Percentiles rank a stretch among this genome's conserved stretches.
Evolutionary conservation across 192 early-diverging fungal genomes (phyloP).

Genomic region (Coemansia sp.): DNA sequence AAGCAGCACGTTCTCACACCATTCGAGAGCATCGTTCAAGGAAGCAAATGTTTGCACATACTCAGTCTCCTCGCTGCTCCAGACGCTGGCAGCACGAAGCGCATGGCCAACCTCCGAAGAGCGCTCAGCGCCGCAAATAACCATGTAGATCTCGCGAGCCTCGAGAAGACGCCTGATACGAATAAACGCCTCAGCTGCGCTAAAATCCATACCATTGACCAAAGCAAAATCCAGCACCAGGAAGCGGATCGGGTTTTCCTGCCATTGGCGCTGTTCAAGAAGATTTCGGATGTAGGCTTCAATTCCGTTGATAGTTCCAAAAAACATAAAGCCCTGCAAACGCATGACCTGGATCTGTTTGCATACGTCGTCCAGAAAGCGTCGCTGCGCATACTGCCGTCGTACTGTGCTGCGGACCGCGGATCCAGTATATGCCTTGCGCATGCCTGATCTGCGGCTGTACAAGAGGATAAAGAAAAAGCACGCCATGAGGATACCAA

Average conservation of each 20-base stretch:
- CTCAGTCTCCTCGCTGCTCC: slow-evolving; percentile 57
- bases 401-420: slow-evolving; percentile 84
- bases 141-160: slow-evolving; percentile 73
- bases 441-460: slow-evolving; percentile 63
- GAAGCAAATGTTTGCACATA: slow-evolving; percentile 76
- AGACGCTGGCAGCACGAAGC: slow-evolving; percentile 65
- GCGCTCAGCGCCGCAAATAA: slow-evolving; percentile 73
- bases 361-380: slow-evolving; percentile 80
- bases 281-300: slow-evolving; percentile 69
- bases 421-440: slow-evolving; percentile 66
- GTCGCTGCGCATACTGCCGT: slow-evolving; percentile 83
- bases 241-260: slow-evolving; percentile 74
- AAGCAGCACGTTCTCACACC: slow-evolving; percentile 89
- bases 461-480: slow-evolving; percentile 90
- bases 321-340: slow-evolving; percentile 95
- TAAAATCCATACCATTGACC: slow-evolving; percentile 87
- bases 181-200: slow-evolving; percentile 86
- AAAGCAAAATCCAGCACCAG: slow-evolving; percentile 87
- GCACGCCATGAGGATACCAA: slow-evolving; percentile 91
- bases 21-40: slow-evolving; percentile 89
- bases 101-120: slow-evolving; percentile 69
- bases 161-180: slow-evolving; percentile 76
- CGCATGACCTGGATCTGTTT: slow-evolving; percentile 85
- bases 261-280: slow-evolving; percentile 66
- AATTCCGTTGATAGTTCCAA: slow-evolving; percentile 88